Evolutionary conservation across 2,329 filamentous ascomycete genomes (phyloP), one percentile per base, ranked within the genome.

Genomic region (Monosporascus sp.): DNA sequence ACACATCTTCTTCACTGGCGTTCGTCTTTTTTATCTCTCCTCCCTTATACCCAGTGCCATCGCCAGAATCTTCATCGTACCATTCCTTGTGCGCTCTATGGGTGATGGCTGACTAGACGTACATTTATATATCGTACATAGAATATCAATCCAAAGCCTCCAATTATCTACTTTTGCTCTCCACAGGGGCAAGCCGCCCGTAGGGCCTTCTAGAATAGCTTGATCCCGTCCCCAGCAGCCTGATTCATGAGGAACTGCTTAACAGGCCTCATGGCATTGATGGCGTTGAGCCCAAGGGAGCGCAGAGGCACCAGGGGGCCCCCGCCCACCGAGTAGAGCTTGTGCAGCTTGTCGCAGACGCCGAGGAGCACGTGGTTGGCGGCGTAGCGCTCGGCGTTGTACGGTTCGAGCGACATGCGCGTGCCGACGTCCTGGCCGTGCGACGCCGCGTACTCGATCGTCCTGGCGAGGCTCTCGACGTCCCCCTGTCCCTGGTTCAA

Each of bases 401-500:
- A 99, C 17, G 82, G 71, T 68, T 97, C 92, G 25, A 99, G 77
- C 5, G 88, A 85, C 69, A 95, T 79, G 37, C 82, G 74, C 18
- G 84, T 83, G 24, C 94, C 94, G 34, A 97, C 82, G 65, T 99
- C 94, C 76, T 91, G 88, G 1, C 94, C 94, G 57, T 94, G 89
- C 44, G 78, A 74, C 18, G 95, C 85, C 3, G 90, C 88, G 60
- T 86, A 86, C 55, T 85, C 83, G 49, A 99, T 88, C 1, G 85
- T 85, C 57, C 79, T 80, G 6, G 85, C 84, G 0, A 99, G 81
- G 50, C 88, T 87, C 62, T 90, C 85, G 1, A 94, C 88, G 67
- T 99, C 94, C 18, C 84, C 91, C 57, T 97, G 86, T 1, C 94
- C 94, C 63, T 95, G 88, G 66, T 99, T 99, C 15, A 99, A 78